Evolutionary conservation across 2,329 filamentous ascomycete species (phyloP), one percentile per base, ranked within the genome.

Genomic region (Trichophaea hybrida): DNA sequence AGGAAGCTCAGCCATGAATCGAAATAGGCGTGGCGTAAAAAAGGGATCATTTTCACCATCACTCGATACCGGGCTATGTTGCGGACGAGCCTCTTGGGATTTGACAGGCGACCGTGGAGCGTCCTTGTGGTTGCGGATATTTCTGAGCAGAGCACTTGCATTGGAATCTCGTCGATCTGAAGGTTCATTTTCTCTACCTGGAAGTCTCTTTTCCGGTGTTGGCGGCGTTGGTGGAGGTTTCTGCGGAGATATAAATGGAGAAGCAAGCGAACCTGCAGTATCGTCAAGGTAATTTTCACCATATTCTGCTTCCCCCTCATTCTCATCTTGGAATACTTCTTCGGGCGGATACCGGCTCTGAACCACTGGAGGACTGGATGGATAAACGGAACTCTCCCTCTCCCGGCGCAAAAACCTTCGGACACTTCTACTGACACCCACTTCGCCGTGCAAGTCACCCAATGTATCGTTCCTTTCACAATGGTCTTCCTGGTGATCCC

Each of bases 41-140:
- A 65, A 65, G 5, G 59, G 61, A 44, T 65, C 61, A 51, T 8
- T 15, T 35, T 65, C 55, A 44, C 35, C 35, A 57, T 24, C 44
- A 35, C 24, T 51, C 24, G 17, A 35, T 37, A 13, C 48, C 15
- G 7, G 34, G 24, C 35, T 32, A 6, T 10, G 31, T 57, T 57
- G 35, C 37, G 48, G 48, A 13, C n/a, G 38, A 24, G 24, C 24
- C 24, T 43, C 17, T 32, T 13, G 17, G 13, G 8, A 34, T 24
- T 63, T 65, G 8, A 65, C 49, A 6, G 61, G 63, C 7, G 61
- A 63, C 38, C 60, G 63, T 12, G 63, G 63, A 13, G 63, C 63
- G 44, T 63, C 61, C 46, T 59, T 59, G 34, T 65, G 63, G 32
- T 61, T 59, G 12, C 61, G 61, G 52, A 65, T 65, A 40, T 65